A percentile compares a stretch with the other conserved stretches of the same genome.
These are phyloP conservation scores for Lagerstroemia speciosa DNA, from an alignment of 345 rosid genomes.

Conservation along the genomic window DNA sequence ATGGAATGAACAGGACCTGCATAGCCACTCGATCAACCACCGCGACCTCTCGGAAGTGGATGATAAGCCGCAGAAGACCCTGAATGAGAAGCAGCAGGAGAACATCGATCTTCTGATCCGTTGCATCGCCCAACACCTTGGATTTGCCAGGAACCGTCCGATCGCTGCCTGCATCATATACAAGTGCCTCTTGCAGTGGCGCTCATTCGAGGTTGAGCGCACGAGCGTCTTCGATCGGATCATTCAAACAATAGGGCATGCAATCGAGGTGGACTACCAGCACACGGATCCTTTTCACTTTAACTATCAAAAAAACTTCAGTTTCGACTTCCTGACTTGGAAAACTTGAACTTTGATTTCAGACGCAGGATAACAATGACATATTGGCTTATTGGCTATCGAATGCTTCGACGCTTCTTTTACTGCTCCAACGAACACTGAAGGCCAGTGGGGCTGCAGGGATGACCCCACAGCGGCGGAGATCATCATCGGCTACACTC, in stretches of 20 bases:
- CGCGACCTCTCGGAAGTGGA: conserved; percentile 61
- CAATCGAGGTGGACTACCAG: conserved; percentile 62
- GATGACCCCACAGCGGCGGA: conserved; percentile 92
- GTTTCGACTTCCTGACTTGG: conserved; percentile 12
- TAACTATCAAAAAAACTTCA: not conserved
- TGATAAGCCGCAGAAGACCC: conserved; percentile 77
- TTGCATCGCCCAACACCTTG: conserved; percentile 79
- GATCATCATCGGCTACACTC: conserved; percentile 87
- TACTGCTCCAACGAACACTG: conserved; percentile 79
- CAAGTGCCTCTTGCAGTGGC: conserved; percentile 90
- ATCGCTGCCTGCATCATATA: conserved; percentile 88
- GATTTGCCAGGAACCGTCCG: conserved; percentile 72
- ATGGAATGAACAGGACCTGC: conserved; percentile 53
- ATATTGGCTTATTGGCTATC: conserved; percentile 88
- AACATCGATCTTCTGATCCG: conserved; percentile 92
- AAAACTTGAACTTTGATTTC: conserved; percentile 10
- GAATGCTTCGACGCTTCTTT: conserved; percentile 84
- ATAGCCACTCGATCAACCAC: conserved; percentile 59
- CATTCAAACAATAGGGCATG: conserved; percentile 85
- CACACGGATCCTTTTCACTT: not conserved
- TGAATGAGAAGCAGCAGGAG: conserved; percentile 94
- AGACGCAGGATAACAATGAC: conserved; percentile 87
- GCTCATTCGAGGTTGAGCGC: conserved; percentile 94
- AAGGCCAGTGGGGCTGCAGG: conserved; percentile 97
- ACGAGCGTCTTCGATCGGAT: conserved; percentile 86